Evolutionary conservation across 108 stramenopile species (phyloP).

Genomic region (Discostella pseudostelligera): DNA sequence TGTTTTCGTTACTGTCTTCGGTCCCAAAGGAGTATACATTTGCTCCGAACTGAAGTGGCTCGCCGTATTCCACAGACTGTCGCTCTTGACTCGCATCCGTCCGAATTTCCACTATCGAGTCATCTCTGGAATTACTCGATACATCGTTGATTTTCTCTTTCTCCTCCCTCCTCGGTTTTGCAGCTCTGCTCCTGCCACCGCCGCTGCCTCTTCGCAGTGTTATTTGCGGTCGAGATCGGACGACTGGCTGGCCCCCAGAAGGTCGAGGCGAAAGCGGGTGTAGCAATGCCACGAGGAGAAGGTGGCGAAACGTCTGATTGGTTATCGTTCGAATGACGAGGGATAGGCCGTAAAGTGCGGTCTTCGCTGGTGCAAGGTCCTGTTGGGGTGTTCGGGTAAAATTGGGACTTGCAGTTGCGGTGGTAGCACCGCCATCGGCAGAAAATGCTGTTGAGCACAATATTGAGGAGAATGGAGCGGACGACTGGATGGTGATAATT

Average conservation of each 20-base stretch:
- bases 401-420: too few relatives aligned
- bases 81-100: conserved; percentile 43
- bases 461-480: neutral
- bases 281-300: conserved; percentile 73
- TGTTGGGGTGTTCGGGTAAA: too few relatives aligned
- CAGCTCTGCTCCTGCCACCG: neutral
- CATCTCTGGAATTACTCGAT: conserved; percentile 6
- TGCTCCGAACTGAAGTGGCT: conserved; percentile 13
- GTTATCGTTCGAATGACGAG: conserved; percentile 72
- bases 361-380: conserved; percentile 72
- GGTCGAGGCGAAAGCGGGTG: conserved; percentile 75
- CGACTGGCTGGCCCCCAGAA: conserved; percentile 55
- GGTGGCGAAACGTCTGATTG: conserved; percentile 59
- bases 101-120: conserved; percentile 50
- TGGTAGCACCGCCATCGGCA: neutral
- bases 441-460: neutral
- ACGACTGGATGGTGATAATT: neutral
- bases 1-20: neutral
- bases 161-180: conserved; percentile 24
- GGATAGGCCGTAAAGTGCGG: conserved; percentile 73
- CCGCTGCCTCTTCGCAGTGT: conserved; percentile 26
- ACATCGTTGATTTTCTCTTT: conserved; percentile 7
- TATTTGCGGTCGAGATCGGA: conserved; percentile 46
- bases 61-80: conserved; percentile 1
- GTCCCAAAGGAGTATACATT: conserved; percentile 36